A percentile compares a stretch with the other conserved stretches of the same genome.
Evolutionary conservation across 352 stramenopile genomes (phyloP).

Genomic region (Phytopythium montanum): DNA sequence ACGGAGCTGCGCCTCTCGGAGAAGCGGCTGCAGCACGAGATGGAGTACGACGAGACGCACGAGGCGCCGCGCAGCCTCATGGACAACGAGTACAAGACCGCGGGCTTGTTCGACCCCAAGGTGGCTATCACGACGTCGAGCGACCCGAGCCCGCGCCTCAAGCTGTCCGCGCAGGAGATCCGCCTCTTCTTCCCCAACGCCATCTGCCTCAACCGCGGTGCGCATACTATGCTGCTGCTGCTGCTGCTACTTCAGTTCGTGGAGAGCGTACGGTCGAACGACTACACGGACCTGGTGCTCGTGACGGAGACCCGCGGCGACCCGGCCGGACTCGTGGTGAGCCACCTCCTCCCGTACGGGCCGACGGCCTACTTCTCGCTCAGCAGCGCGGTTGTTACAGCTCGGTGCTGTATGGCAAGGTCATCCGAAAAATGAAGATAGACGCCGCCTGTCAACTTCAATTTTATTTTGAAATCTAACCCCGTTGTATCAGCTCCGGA

Average conservation of each 20-base stretch:
- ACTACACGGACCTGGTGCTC: slow-evolving; percentile 98
- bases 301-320: slow-evolving; percentile 99
- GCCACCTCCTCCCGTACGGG: slow-evolving; percentile 98
- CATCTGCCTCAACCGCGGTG: slow-evolving; percentile 96
- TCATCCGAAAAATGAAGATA: too few relatives aligned
- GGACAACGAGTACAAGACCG: slow-evolving; percentile 99
- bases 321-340: slow-evolving; percentile 98
- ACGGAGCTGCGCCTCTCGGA: slow-evolving; percentile 96
- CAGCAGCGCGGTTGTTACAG: slow-evolving; percentile 95
- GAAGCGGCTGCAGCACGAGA: slow-evolving; percentile 89
- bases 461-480: too few relatives aligned
- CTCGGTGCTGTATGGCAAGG: too few relatives aligned
- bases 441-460: too few relatives aligned
- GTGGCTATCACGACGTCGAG: slow-evolving; percentile 98
- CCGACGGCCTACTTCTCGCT: slow-evolving; percentile 99
- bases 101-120: slow-evolving; percentile 95
- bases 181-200: slow-evolving; percentile 98
- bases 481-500: too few relatives aligned
- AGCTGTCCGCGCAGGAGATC: slow-evolving; percentile 99
- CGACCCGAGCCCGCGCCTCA: slow-evolving; percentile 95
- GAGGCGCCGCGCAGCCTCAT: slow-evolving; percentile 90
- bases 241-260: slow-evolving; percentile 87
- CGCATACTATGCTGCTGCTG: slow-evolving; percentile 80
- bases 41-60: slow-evolving; percentile 89
- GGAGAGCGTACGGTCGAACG: slow-evolving; percentile 92